Conservation (phyloP, 2,329 filamentous ascomycete genomes). For the Fusarium irregulare region DNA sequence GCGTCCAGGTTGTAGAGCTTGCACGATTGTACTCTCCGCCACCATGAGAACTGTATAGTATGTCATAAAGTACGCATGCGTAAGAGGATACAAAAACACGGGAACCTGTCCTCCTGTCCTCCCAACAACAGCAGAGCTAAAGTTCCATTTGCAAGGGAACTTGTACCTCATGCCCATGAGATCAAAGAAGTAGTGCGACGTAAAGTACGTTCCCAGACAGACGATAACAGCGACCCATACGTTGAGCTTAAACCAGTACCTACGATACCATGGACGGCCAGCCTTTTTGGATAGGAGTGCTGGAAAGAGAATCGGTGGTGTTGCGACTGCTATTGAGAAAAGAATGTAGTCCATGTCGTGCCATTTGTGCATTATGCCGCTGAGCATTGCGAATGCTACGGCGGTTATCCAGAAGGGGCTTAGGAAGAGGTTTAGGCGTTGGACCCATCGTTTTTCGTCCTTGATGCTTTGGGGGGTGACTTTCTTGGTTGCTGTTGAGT, state of each 20-base stretch:
- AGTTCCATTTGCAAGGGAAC: conserved; percentile 6
- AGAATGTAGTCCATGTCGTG: conserved; percentile 7
- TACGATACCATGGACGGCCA: conserved; percentile 5
- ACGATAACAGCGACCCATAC: background rate
- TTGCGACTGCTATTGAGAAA: conserved; percentile 5
- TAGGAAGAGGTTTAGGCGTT: background rate
- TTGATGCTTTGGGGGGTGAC: background rate
- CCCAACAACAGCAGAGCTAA: conserved; percentile 6
- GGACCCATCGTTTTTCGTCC: background rate
- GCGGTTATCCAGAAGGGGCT: conserved; percentile 9
- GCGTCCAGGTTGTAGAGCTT: background rate
- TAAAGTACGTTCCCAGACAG: background rate
- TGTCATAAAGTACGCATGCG: conserved; percentile 13
- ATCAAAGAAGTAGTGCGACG: conserved; percentile 19
- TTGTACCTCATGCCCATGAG: conserved; percentile 15
- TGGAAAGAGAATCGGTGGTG: conserved; percentile 1
- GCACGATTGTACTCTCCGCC: background rate
- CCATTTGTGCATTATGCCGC: background rate
- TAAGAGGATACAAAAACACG: conserved; percentile 15
- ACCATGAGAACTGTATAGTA: conserved; percentile 3
- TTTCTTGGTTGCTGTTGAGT: background rate
- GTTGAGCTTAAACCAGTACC: conserved; percentile 19
- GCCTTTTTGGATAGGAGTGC: background rate
- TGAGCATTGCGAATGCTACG: conserved; percentile 10
- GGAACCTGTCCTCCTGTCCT: background rate